Conservation (phyloP, 2,329 filamentous ascomycete genomes). For the Diplodia seriata region DNA sequence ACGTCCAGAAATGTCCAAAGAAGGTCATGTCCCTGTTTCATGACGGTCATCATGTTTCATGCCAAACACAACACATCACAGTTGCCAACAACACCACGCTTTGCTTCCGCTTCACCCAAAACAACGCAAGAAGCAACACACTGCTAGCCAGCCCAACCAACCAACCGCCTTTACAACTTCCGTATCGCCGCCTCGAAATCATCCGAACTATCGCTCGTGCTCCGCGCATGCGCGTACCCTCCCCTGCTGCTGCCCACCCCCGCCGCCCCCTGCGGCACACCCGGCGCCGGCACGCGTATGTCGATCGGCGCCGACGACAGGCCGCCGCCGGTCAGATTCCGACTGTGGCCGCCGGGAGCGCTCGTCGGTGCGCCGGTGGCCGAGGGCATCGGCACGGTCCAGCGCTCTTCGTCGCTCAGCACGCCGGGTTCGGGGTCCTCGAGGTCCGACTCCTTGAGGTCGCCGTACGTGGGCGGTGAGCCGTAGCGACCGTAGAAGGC, state of each 20-base stretch:
- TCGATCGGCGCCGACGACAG: slow-evolving; percentile 16
- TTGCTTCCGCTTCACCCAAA: background rate
- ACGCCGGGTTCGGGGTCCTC: slow-evolving; percentile 21
- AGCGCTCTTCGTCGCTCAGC: slow-evolving; percentile 26
- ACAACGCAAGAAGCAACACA: background rate
- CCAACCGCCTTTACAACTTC: slow-evolving; percentile 13
- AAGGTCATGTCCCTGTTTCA: background rate
- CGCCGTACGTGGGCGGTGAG: slow-evolving; percentile 22
- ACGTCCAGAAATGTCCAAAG: too few species aligned
- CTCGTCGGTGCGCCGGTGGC: background rate
- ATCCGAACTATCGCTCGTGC: slow-evolving; percentile 13
- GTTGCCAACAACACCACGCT: background rate
- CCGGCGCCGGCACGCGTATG: slow-evolving; percentile 23
- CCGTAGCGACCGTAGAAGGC: slow-evolving; percentile 26
- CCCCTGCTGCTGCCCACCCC: slow-evolving; percentile 21
- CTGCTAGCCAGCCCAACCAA: background rate
- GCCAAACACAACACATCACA: background rate
- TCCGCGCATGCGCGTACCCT: slow-evolving; percentile 8
- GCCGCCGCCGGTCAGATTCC: slow-evolving; percentile 20
- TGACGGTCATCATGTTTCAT: slow-evolving; percentile 3
- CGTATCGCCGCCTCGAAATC: slow-evolving; percentile 17
- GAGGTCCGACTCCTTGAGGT: slow-evolving; percentile 19
- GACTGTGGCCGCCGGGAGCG: slow-evolving; percentile 3
- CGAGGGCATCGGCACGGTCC: slow-evolving; percentile 22
- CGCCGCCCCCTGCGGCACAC: slow-evolving; percentile 18